Evolutionary conservation across 2,329 filamentous ascomycete genomes (phyloP), one percentile per base, ranked within the genome.

Genomic region (Aspergillus hortae): DNA sequence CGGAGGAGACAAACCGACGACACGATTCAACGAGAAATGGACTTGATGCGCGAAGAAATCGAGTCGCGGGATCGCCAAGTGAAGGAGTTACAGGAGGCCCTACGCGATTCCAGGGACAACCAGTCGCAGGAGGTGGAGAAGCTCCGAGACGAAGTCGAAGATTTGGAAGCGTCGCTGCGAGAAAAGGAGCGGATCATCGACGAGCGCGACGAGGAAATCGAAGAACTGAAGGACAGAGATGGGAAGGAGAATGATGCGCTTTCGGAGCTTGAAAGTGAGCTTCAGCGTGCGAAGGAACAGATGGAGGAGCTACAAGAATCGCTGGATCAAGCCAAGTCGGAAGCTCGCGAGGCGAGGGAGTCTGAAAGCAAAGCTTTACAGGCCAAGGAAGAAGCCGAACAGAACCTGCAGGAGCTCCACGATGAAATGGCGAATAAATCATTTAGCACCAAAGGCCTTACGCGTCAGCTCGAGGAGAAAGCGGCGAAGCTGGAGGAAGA

Each of bases 391-490:
- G 70, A 71, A 36, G 77, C 76, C 7, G 77, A 81, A 53, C 76
- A 81, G 55, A 77, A 84, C 51, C 73, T 86, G 2, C 78, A 81
- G 46, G 77, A 81, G 51, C 76, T 91, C 21, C 87, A 89, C 56
- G 86, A 89, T 49, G 88, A 91, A 61, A 83, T 91, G 80, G 81
- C 87, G 19, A 86, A 92, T 70, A 91, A 90, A 61, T 92, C 88
- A 0, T 80, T 90, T 35, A 83, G 84, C 48, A 88, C 87, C 11
- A 90, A 88, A 65, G 87, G 86, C 2, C 77, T 90, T 7, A 88
- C 84, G 48, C 82, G 87, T 30, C 88, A 92, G 69, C 79, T 90
- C 15, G 87, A 92, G 62, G 87, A 89, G 59, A 89, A 85, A 67
- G 74, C 84, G 7, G 73, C 77, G 47, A 83, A 83, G 30, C 73